A percentile compares a stretch with the other conserved stretches of the same genome.
These are phyloP conservation scores for Mortierella sp. DNA, from an alignment of 371 early-diverging fungal species.

Conservation along the genomic window DNA sequence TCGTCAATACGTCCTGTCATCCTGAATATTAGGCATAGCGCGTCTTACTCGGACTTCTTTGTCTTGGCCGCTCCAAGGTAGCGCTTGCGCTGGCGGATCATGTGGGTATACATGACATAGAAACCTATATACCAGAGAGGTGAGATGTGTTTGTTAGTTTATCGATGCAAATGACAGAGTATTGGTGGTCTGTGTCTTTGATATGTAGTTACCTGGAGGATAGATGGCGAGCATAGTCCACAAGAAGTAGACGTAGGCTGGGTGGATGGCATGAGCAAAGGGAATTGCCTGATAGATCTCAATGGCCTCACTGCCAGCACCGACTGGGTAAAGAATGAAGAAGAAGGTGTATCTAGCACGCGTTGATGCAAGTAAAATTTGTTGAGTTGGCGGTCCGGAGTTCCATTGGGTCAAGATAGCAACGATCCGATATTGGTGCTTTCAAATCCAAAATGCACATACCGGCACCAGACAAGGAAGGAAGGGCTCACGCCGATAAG, in stretches of 20 bases:
- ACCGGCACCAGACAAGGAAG: slow-evolving; percentile 74
- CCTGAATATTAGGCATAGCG: too few relatives aligned
- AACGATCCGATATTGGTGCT: background rate
- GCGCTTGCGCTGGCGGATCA: slow-evolving; percentile 88
- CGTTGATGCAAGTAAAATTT: slow-evolving; percentile 11
- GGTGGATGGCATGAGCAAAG: slow-evolving; percentile 64
- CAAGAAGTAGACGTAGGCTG: slow-evolving; percentile 66
- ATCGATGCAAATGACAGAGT: too few relatives aligned
- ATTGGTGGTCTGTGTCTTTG: too few relatives aligned
- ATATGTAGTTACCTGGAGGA: slow-evolving; percentile 80
- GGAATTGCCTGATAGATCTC: slow-evolving; percentile 80
- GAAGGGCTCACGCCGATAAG: slow-evolving; percentile 67
- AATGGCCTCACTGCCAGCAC: slow-evolving; percentile 86
- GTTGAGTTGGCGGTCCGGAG: slow-evolving; percentile 28
- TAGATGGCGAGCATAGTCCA: slow-evolving; percentile 70
- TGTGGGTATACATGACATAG: slow-evolving; percentile 89
- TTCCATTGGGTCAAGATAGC: slow-evolving; percentile 48
- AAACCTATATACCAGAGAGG: slow-evolving; percentile 63
- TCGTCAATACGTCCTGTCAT: too few relatives aligned
- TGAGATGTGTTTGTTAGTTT: background rate
- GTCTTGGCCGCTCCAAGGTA: slow-evolving; percentile 67
- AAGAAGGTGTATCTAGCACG: slow-evolving; percentile 84
- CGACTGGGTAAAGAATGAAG: slow-evolving; percentile 90
- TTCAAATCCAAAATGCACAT: slow-evolving; percentile 21
- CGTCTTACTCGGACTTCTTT: slow-evolving; percentile 48